Evolutionary conservation across 768 basidiomycete genomes (phyloP), one percentile per base, ranked within the genome.

Genomic region (Tricholomella constricta): DNA sequence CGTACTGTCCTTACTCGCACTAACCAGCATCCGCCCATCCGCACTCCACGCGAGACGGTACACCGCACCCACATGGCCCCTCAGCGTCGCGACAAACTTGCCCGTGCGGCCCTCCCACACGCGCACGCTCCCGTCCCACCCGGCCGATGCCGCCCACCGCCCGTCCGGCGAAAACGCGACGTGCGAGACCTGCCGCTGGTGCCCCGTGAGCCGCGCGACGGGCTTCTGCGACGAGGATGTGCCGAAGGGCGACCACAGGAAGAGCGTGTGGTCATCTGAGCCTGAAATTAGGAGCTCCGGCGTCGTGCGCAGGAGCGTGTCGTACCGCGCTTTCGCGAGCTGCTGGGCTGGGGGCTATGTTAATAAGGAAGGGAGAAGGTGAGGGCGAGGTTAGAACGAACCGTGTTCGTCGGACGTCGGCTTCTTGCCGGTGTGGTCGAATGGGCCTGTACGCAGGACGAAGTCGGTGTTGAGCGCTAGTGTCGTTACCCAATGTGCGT

Each of bases 401-500:
- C 91, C 94, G 74, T 97, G 89, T 66, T 84, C 86, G 49, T 96
- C 90, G 6, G 87, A 87, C 6, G 79, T 71, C 0, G 94, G 89
- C 49, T 78, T 80, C 70, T 90, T 94, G 38, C 81, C 83, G 1
- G 80, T 89, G 60, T 97, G 91, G 67, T 98, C 94, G 62, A 90
- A 98, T 0, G 96, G 94, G 0, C 96, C 96, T 0, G 96, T 98
- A 20, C 95, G 86, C 4, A 97, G 79, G 23, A 96, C 84, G 63
- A 95, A 97, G 66, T 99, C 96, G 9, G 95, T 95, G 69, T 94
- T 96, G 49, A 98, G 78, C 3, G 97, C 86, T 38, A 99, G 83
- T 0, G 95, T 98, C 17, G 95, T 99, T 7, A 99, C 97, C 96
- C 95, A 98, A 64, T 99, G 97, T 0, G 94, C 97, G 62, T 99